Base-by-base conservation (phyloP, 169 alveolate species). In the Cryptosporidium parvum region DNA sequence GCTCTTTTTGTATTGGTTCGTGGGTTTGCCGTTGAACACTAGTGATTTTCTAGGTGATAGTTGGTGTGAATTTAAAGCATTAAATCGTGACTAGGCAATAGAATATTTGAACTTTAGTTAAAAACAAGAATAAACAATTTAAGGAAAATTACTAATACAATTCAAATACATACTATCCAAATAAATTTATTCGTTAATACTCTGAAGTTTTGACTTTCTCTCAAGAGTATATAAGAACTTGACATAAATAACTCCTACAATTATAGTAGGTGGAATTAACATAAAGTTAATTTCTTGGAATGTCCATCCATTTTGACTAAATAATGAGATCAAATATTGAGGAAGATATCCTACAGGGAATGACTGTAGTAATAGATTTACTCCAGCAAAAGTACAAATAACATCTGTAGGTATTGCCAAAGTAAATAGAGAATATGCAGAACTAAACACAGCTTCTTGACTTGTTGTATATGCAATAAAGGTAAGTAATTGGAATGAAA, bases 391-490 rank as follows among this genome's bases (percentile, higher is more conserved):
- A 26, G 69, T 80, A 62, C 89, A 80, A 8, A 80, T 80, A 62
- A 80, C 52, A 2, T 80, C 48, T 14, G 80, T 62, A 26, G 89
- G 89, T n/a, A 80, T 80, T 7, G 45, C 68, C 31, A 80, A 18
- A 42, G 89, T 53, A 65, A 80, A 62, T 8, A 80, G 52, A 2
- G 89, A 80, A 39, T 80, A 80, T 18, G 68, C 75, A 6, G 89
- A 42, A 67, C 89, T 65, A 65, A 80, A 80, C 37, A 80, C 59
- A 59, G 89, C 75, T 29, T 80, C 89, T 33, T 80, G 89, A 44
- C 89, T 80, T 3, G 89, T 61, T 18, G 89, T 80, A 80, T 80
- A 80, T 62, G 89, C 68, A 62, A 80, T 65, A 37, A 80, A 80
- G n/a, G 89, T 80, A 12, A 80, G 56, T 44, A 80, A 16, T 62